Conservation (phyloP, 495 filamentous ascomycete genomes). For the Bryoglossum gracile region DNA sequence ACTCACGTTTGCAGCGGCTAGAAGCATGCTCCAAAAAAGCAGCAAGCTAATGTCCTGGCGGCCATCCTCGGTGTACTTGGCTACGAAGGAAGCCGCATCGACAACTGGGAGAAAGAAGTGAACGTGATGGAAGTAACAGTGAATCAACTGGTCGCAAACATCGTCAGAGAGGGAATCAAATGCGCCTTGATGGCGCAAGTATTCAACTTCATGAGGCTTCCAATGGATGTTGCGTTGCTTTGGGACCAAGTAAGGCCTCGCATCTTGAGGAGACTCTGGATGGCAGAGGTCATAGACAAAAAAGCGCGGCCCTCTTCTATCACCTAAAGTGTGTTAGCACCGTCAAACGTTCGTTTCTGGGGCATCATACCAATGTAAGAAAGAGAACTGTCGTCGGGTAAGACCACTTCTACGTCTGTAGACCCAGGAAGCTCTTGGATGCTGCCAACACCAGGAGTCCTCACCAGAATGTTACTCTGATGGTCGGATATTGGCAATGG, state of each 20-base stretch:
- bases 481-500: not conserved
- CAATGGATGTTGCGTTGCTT: not conserved
- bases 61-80: conserved; percentile 23
- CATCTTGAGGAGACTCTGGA: conserved; percentile 12
- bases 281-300: conserved; percentile 21
- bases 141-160: conserved; percentile 18
- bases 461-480: no score
- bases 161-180: conserved; percentile 16
- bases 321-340: not conserved
- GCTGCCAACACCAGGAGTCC: not conserved
- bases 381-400: conserved; percentile 10
- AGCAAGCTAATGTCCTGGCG: conserved; percentile 30
- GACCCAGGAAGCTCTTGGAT: not conserved
- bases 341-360: not conserved
- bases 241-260: not conserved
- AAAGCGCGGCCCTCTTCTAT: conserved; percentile 14
- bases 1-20: conserved; percentile 33
- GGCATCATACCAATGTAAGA: conserved; percentile 6
- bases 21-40: conserved; percentile 39
- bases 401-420: conserved; percentile 1
- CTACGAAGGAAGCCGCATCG: conserved; percentile 30
- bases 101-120: conserved; percentile 37
- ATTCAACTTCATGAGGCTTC: conserved; percentile 18
- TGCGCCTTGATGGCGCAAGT: conserved; percentile 14
- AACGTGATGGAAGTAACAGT: conserved; percentile 31